These are phyloP conservation scores for Craspedostauros australis DNA, from an alignment of 108 stramenopile genomes.

Conservation along the genomic window DNA sequence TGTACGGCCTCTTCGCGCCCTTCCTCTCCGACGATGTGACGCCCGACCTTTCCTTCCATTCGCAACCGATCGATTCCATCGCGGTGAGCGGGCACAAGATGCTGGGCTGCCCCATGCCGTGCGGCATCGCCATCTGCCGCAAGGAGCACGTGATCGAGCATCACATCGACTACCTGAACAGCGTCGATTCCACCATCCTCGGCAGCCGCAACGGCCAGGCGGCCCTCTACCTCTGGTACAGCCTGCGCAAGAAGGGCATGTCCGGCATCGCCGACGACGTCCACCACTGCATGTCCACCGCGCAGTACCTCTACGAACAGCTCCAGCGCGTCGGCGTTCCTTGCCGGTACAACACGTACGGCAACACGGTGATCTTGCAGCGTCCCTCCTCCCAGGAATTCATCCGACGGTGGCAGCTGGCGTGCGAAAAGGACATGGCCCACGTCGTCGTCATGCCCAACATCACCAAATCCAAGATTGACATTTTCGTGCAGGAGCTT, in stretches of 20 bases:
- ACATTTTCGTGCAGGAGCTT: constrained; percentile 78
- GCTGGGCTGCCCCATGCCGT: constrained; percentile 89
- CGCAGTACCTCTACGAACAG: constrained; percentile 71
- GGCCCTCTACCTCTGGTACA: constrained; percentile 81
- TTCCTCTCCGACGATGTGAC: constrained; percentile 80
- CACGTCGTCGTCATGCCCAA: constrained; percentile 91
- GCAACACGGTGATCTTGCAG: constrained; percentile 76
- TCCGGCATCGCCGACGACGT: constrained; percentile 80
- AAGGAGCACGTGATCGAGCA: constrained; percentile 86
- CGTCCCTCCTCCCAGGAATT: constrained; percentile 71
- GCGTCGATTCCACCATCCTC: constrained; percentile 59
- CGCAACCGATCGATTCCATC: constrained; percentile 83
- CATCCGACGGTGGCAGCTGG: constrained; percentile 82
- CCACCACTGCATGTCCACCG: constrained; percentile 80
- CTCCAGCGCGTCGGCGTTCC: constrained; percentile 57
- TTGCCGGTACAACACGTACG: constrained; percentile 74
- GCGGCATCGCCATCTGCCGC: constrained; percentile 75
- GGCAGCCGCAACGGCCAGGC: constrained; percentile 54
- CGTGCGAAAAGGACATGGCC: constrained; percentile 87
- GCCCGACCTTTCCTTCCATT: constrained; percentile 66
- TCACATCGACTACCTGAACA: constrained; percentile 67
- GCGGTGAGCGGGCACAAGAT: constrained; percentile 89
- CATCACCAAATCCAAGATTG: constrained; percentile 73
- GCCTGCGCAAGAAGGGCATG: constrained; percentile 83
- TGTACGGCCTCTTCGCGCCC: constrained; percentile 90